phyloP scores from a whole-genome alignment of 257 asterid genomes.

The Schizonepeta tenuifolia region DNA sequence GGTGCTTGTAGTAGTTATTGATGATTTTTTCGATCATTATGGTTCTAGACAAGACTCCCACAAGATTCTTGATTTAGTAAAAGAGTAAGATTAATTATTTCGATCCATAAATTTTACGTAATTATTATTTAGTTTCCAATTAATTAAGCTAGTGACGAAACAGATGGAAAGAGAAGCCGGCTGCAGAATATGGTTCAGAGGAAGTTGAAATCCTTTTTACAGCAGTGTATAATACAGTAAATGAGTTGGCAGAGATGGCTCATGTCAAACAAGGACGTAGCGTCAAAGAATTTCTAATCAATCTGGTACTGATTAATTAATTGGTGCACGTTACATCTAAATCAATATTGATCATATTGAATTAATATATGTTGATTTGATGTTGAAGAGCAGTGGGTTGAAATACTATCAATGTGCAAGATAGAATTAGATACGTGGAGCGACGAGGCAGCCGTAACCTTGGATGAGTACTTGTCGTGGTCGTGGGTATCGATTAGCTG shows the following conservation, averaged over 20 bases:
- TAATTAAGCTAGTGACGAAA: neutral
- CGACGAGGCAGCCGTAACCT: constrained; percentile 1
- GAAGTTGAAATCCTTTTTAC: constrained; percentile 38
- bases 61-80: constrained; percentile 33
- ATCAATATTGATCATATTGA: no score
- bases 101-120: no score
- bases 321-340: no score
- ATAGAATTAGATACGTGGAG: constrained; percentile 35
- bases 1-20: constrained; percentile 36
- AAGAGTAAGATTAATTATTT: constrained; percentile 28
- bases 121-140: no score
- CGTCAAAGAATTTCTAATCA: constrained; percentile 31
- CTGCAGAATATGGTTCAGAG: constrained; percentile 29
- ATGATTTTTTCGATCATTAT: constrained; percentile 51
- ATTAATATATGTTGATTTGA: no score
- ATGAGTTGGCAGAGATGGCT: constrained; percentile 44
- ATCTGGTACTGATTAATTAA: constrained; percentile 18
- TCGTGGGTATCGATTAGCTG: constrained; percentile 26
- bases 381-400: constrained; percentile 25
- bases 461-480: constrained; percentile 39
- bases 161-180: constrained; percentile 48
- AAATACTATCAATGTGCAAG: constrained; percentile 31
- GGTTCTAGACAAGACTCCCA: constrained; percentile 43
- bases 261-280: constrained; percentile 39
- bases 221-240: constrained; percentile 39